Evolutionary conservation across 176 grass and related monocot species (phyloP), one percentile per base, ranked within the genome.

Genomic region (Eleusine coracana): DNA sequence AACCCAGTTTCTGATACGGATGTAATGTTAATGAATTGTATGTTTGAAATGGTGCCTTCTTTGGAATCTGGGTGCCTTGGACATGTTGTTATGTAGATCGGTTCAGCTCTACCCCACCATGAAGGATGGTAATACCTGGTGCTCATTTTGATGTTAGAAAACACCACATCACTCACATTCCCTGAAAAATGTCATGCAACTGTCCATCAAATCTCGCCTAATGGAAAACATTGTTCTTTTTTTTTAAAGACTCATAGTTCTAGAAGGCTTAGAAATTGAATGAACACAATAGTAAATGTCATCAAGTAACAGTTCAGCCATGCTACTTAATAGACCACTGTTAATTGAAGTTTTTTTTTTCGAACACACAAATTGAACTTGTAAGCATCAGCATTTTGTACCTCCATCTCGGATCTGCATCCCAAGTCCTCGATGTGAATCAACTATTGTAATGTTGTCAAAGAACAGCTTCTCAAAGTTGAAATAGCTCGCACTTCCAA

Each of bases 381-480:
- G 49, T 4, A 82, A 49, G 54, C 11, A 70, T 40, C 42, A 48
- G 17, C n/a, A 21, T 59, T 56, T 12, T 3, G 25, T 89, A 94
- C 94, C 96, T 93, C 96, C 96, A 62, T 98, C 92, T 9, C 96
- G 92, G 51, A 95, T 98, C 85, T 98, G 96, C 88, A 95, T 91
- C 12, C 76, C 90, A 63, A 95, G 85, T 36, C 96, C 96, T 84
- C 96, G 82, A 61, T 95, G 96, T 3, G 96, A 86, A 77, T 98
- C 92, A 15, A 75, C 88, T 77, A 98, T 93, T 9, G 90, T 88
- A 44, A 98, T 98, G 75, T 90, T 91, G 49, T 93, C 52, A 4
- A 95, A 98, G 36, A 85, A 27, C 60, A 98, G 52, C 28, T 50
- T 73, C 14, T 77, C 80, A 84, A 93, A 98, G 72, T 98, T 41